phyloP scores from a whole-genome alignment of 1,284 basidiomycete species.

The Austroboletus niveus region DNA sequence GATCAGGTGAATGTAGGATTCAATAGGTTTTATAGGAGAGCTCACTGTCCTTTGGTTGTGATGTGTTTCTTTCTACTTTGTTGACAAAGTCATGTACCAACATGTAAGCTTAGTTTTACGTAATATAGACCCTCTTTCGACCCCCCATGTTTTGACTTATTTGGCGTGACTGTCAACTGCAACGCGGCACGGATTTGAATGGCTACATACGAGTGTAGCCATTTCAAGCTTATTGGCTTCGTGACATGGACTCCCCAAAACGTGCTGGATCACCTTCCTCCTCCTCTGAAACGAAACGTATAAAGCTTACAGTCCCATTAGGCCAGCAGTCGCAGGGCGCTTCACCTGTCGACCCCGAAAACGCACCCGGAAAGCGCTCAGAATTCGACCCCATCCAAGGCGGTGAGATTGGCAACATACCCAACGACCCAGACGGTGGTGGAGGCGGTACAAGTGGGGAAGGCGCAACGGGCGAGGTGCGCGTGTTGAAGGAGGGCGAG shows the following conservation, averaged over 20 bases:
- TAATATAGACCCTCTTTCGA: slow-evolving; percentile 5
- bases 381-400: slow-evolving; percentile 73
- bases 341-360: slow-evolving; percentile 67
- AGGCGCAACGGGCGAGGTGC: slow-evolving; percentile 40
- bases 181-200: slow-evolving; percentile 11
- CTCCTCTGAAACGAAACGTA: slow-evolving; percentile 60
- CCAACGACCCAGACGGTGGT: slow-evolving; percentile 42
- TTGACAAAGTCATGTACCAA: not conserved
- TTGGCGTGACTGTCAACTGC: slow-evolving; percentile 8
- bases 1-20: not conserved
- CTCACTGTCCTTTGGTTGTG: not conserved
- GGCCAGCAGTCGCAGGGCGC: slow-evolving; percentile 59
- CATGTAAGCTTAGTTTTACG: no score
- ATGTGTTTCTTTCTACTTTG: not conserved
- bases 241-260: slow-evolving; percentile 67
- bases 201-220: slow-evolving; percentile 8
- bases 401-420: slow-evolving; percentile 70
- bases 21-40: not conserved
- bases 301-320: slow-evolving; percentile 56
- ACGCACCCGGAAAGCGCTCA: slow-evolving; percentile 69
- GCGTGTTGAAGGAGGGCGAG: slow-evolving; percentile 56
- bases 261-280: slow-evolving; percentile 66
- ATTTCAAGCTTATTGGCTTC: slow-evolving; percentile 26
- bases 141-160: slow-evolving; percentile 24
- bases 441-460: slow-evolving; percentile 44